Percentiles rank a stretch among this genome's conserved stretches.
Conservation (phyloP, 2,329 filamentous ascomycete genomes). For the Paracoccidioides brasiliensis region DNA sequence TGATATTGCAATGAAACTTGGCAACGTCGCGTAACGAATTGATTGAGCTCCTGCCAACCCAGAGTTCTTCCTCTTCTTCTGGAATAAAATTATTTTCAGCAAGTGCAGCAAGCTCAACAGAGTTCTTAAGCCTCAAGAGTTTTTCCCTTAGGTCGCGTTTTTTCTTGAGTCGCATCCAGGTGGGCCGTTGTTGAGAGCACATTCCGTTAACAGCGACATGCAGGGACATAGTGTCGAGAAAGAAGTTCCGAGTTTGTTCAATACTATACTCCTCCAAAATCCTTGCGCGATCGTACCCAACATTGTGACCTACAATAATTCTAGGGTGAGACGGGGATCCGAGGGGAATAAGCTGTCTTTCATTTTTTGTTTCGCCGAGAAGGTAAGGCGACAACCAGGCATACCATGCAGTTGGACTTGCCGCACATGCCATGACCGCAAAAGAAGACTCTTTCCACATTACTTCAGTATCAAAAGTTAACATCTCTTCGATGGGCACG, state of each 20-base stretch:
- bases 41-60: conserved; percentile 87
- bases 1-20: conserved; percentile 84
- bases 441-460: conserved; percentile 89
- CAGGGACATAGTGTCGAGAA: conserved; percentile 94
- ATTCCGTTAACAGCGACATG: conserved; percentile 98
- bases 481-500: conserved; percentile 63
- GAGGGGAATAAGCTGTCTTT: conserved; percentile 73
- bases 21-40: conserved; percentile 93
- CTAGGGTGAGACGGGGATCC: conserved; percentile 61
- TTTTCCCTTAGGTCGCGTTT: conserved; percentile 71
- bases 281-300: conserved; percentile 85
- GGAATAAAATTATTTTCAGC: conserved; percentile 53
- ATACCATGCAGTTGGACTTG: conserved; percentile 85
- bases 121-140: conserved; percentile 57
- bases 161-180: conserved; percentile 96
- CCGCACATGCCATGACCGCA: conserved; percentile 93
- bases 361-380: conserved; percentile 62
- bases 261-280: conserved; percentile 81
- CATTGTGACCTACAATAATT: conserved; percentile 84
- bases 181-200: conserved; percentile 91
- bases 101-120: conserved; percentile 56
- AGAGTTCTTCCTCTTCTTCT: conserved; percentile 86
- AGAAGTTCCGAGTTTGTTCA: conserved; percentile 68
- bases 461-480: conserved; percentile 93
- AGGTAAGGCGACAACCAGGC: conserved; percentile 96